phyloP scores from a whole-genome alignment of 139 green algal species.

The Chlamydomonas schloesseri region DNA sequence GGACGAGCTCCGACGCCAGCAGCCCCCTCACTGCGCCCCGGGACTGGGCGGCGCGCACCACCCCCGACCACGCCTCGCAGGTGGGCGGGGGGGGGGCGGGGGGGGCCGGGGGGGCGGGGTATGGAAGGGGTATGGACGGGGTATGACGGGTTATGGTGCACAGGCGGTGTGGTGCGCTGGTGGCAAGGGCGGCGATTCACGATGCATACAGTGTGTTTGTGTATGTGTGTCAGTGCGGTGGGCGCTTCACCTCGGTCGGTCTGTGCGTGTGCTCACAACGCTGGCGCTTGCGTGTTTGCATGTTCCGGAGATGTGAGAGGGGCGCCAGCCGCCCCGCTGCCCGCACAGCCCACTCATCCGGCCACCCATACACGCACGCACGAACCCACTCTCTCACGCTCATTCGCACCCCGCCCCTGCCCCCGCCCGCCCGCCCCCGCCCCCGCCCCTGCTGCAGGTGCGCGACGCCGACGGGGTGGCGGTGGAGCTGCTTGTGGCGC shows the following conservation, averaged over 20 bases:
- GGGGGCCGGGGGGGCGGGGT: background rate
- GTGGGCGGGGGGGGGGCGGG: background rate
- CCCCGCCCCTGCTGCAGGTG: background rate
- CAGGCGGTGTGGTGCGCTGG: too few species aligned
- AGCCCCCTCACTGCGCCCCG: background rate
- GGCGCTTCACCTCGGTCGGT: background rate
- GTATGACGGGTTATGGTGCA: background rate
- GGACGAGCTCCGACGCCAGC: background rate
- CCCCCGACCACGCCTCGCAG: background rate
- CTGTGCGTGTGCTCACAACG: too few species aligned
- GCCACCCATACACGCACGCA: too few species aligned
- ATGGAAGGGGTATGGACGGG: background rate
- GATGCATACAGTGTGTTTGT: too few species aligned
- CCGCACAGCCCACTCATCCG: too few species aligned
- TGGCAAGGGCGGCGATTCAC: too few species aligned
- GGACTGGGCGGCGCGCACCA: conserved; percentile 12
- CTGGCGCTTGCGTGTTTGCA: too few species aligned
- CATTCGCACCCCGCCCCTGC: too few species aligned
- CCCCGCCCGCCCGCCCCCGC: too few species aligned
- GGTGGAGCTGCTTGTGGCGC: conserved; percentile 24
- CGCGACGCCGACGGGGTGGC: conserved; percentile 25
- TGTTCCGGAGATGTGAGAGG: too few species aligned
- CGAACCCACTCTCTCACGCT: too few species aligned
- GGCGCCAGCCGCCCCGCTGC: too few species aligned
- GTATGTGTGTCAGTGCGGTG: background rate